Base-by-base conservation (phyloP, 129 eudicot genomes). In the Pulicaria dysenterica region DNA sequence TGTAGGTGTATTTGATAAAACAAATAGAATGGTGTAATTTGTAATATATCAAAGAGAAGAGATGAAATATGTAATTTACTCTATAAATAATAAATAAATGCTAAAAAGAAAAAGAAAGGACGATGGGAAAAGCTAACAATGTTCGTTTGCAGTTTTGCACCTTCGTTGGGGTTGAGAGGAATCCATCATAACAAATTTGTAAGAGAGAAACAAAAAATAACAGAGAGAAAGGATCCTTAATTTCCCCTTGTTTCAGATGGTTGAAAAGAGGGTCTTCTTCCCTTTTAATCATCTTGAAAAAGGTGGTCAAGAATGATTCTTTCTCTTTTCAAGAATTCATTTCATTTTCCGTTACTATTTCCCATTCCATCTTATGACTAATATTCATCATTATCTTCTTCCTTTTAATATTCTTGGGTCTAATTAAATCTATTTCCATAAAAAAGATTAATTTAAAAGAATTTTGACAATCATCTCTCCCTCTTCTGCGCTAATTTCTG, bases 241-340 rank as follows among this genome's bases (percentile, higher is more conserved):
- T 72, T 24, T 43, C 78, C 73, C 81, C 95, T 78, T 77, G 78
- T 84, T 81, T 83, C 89, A 79, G 89, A 78, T 86, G 91, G 82
- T 83, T 83, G 80, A 75, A 76, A 87, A 83, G 89, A 84, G 82
- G 82, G 31, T 24, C 31, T 54, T 84, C 71, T 47, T 66, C 80
- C 91, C 89, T 94, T 86, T 58, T 82, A 92, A 88, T 91, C 96
- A 83, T 86, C 86, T 69, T 84, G 84, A 82, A 83, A 77, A 84
- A 80, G 89, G 89, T 45, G 84, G 86, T 81, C 80, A 80, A 79
- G 60, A 79, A 48, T 17, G 31, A 58, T 43, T 42, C 51, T 60
- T 42, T 44, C 55, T 60, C 3, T 64, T 41, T 38, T 51, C 55
- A 41, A 37, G 1, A 58, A 19, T 77, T 69, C 44, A n/a, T 61